Evolutionary conservation across 2,329 filamentous ascomycete genomes (phyloP), one percentile per base, ranked within the genome.

Genomic region (Epichloe typhina): DNA sequence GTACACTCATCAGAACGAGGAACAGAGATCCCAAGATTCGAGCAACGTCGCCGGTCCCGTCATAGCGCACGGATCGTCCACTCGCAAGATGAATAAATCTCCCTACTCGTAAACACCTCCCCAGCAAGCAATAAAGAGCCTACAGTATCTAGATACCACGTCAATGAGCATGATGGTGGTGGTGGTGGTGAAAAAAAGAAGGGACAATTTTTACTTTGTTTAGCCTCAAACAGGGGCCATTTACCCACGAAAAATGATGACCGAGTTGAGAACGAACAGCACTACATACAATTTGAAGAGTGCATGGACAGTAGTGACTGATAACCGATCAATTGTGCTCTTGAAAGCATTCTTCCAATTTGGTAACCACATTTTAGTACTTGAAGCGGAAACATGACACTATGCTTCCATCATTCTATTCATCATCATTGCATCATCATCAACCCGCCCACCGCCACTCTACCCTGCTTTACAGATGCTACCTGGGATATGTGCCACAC

Each of bases 61-160:
- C n/a, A 47, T 52, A 26, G 47, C 51, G n/a, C 21, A 47, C n/a
- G 47, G 51, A 15, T 50, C 51, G 8, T 52, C 47, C 9, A 52
- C 35, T 23, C 42, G 46, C 17, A 50, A 40, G n/a, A 21, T n/a
- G 12, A 38, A 42, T 35, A 42, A 31, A 47, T 17, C 35, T 8
- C 33, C 15, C 12, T 46, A 9, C 21, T 21, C 19, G 15, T 15
- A n/a, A 38, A 17, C 2, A 9, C 13, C 35, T 26, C 15, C 4
- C 17, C 7, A 13, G 9, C 31, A 31, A 31, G 31, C 8, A 31
- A 31, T 31, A 11, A 31, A 31, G 9, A 31, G 9, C 8, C 8
- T 31, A 31, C 31, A 31, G 9, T 9, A 31, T 31, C 31, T 31
- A 11, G 31, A 31, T 31, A 11, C 31, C 3, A 31, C 26, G 26